Conservation (phyloP, 305 asterid genomes). For the Fraxinus albicans region DNA sequence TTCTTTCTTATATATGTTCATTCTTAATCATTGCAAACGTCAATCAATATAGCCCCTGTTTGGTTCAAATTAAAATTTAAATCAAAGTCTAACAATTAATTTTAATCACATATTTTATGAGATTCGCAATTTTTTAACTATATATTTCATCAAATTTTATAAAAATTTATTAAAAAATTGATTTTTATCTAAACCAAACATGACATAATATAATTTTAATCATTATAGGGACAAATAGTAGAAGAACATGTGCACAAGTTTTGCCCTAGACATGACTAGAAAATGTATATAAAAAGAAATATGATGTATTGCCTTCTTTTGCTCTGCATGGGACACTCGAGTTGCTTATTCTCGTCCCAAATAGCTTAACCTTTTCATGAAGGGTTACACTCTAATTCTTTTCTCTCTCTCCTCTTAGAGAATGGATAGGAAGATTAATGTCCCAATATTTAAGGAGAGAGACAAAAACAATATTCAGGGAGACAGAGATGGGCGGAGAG, state of each 20-base stretch:
- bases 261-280: background rate
- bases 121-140: no score
- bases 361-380: conserved; percentile 64
- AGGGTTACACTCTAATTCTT: conserved; percentile 43
- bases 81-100: background rate
- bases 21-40: background rate
- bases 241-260: conserved; percentile 15
- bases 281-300: background rate
- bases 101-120: no score
- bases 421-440: background rate
- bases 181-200: no score
- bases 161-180: conserved; percentile 15
- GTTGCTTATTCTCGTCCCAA: conserved; percentile 58
- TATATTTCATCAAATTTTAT: no score
- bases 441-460: conserved; percentile 19
- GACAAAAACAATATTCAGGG: background rate
- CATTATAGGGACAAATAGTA: conserved; percentile 19
- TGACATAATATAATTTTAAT: conserved; percentile 22
- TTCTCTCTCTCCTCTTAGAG: conserved; percentile 11
- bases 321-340: conserved; percentile 66
- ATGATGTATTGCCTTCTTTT: conserved; percentile 33
- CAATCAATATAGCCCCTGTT: background rate
- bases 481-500: conserved; percentile 6
- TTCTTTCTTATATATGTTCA: background rate
- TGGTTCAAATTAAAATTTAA: background rate